These are phyloP conservation scores for Xerocomus potaroensis DNA, from an alignment of 768 basidiomycete genomes.

Conservation along the genomic window DNA sequence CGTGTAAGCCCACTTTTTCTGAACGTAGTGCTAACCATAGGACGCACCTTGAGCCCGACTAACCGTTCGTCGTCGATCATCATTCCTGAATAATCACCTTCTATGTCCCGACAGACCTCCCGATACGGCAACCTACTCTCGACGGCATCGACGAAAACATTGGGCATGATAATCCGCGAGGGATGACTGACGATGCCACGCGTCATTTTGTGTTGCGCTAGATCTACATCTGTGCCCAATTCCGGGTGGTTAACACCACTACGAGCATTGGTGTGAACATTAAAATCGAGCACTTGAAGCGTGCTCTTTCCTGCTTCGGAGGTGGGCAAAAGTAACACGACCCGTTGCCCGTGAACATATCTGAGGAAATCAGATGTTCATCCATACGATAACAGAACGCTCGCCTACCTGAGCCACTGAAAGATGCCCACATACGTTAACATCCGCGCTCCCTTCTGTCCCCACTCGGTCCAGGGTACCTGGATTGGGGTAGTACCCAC, in stretches of 20 bases:
- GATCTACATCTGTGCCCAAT: neutral
- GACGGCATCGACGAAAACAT: constrained; percentile 24
- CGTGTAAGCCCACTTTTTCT: neutral
- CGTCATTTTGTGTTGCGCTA: neutral
- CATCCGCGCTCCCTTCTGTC: constrained; percentile 32
- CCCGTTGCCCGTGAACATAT: constrained; percentile 41
- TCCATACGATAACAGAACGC: no score
- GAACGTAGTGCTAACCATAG: neutral
- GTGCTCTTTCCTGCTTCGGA: constrained; percentile 6
- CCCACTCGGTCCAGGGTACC: constrained; percentile 39
- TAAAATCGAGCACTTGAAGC: constrained; percentile 32
- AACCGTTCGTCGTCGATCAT: constrained; percentile 43
- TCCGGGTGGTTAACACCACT: neutral
- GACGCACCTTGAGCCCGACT: constrained; percentile 38
- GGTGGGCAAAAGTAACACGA: constrained; percentile 26
- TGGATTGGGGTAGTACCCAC: neutral
- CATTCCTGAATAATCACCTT: constrained; percentile 34
- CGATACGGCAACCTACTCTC: constrained; percentile 33
- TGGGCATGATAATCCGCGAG: constrained; percentile 9
- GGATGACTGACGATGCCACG: constrained; percentile 7
- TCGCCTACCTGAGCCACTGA: constrained; percentile 40
- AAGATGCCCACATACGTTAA: constrained; percentile 27
- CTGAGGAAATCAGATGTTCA: constrained; percentile 12
- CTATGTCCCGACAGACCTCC: constrained; percentile 18
- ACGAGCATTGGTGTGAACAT: constrained; percentile 8